phyloP scores from a whole-genome alignment of 2,329 filamentous ascomycete genomes.

The Arthrobotrys megalospora region DNA sequence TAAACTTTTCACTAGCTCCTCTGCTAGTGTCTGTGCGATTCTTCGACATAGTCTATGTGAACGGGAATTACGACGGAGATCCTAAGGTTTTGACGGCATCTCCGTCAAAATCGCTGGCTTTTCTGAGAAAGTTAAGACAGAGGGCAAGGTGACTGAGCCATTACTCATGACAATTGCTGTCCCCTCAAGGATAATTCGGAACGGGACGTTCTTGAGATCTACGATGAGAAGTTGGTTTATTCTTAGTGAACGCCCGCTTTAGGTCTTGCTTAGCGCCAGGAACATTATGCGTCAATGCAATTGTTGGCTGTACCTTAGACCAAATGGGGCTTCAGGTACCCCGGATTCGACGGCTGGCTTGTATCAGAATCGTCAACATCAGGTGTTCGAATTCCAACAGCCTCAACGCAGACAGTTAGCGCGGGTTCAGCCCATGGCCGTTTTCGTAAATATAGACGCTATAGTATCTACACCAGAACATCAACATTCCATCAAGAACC shows the following conservation, averaged over 20 bases:
- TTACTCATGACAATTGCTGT: constrained; percentile 22
- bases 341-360: constrained; percentile 21
- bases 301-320: constrained; percentile 1
- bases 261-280: constrained; percentile 17
- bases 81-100: constrained; percentile 16
- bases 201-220: constrained; percentile 31
- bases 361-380: constrained; percentile 15
- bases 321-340: constrained; percentile 22
- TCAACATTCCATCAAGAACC: not conserved
- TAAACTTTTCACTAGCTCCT: constrained; percentile 26
- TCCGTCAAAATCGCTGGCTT: constrained; percentile 15
- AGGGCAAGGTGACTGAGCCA: not conserved
- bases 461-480: not conserved
- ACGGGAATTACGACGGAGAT: constrained; percentile 26
- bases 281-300: constrained; percentile 26
- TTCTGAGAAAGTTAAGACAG: constrained; percentile 2
- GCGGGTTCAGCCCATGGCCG: constrained; percentile 3
- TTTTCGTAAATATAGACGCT: constrained; percentile 22
- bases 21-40: constrained; percentile 49
- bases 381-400: constrained; percentile 25
- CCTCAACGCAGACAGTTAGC: constrained; percentile 25
- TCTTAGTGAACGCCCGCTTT: constrained; percentile 14
- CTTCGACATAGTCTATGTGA: constrained; percentile 10
- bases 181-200: constrained; percentile 29
- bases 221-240: not conserved